A percentile compares a stretch with the other conserved stretches of the same genome.
These are phyloP conservation scores for Gossypium bickii DNA, from an alignment of 345 rosid genomes.

Conservation along the genomic window DNA sequence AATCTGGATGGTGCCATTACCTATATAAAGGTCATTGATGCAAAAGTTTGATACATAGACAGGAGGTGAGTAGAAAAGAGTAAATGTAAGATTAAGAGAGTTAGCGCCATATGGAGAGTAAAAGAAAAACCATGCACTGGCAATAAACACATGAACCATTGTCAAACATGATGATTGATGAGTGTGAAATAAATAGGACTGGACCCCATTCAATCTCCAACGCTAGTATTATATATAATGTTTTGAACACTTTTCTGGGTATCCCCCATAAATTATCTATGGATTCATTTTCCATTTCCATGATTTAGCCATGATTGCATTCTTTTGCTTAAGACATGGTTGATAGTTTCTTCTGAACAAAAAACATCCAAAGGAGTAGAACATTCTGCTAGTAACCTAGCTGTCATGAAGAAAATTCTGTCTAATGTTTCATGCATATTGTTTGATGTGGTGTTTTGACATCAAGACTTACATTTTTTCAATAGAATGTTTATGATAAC, in stretches of 20 bases:
- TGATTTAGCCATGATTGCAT: neutral
- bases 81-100: neutral
- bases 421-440: neutral
- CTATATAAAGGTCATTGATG: neutral
- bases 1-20: neutral
- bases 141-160: neutral
- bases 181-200: neutral
- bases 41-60: neutral
- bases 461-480: neutral
- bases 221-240: neutral
- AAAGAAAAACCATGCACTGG: neutral
- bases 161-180: neutral
- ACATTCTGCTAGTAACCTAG: neutral
- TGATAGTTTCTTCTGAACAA: conserved; percentile 2
- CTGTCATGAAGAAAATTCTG: neutral
- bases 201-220: neutral
- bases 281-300: neutral
- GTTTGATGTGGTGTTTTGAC: neutral
- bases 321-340: neutral
- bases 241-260: neutral
- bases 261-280: neutral
- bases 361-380: neutral
- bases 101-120: neutral
- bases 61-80: neutral
- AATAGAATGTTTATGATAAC: neutral